Conservation (phyloP, 2,329 filamentous ascomycete species). For the Calonectria pauciramosa region DNA sequence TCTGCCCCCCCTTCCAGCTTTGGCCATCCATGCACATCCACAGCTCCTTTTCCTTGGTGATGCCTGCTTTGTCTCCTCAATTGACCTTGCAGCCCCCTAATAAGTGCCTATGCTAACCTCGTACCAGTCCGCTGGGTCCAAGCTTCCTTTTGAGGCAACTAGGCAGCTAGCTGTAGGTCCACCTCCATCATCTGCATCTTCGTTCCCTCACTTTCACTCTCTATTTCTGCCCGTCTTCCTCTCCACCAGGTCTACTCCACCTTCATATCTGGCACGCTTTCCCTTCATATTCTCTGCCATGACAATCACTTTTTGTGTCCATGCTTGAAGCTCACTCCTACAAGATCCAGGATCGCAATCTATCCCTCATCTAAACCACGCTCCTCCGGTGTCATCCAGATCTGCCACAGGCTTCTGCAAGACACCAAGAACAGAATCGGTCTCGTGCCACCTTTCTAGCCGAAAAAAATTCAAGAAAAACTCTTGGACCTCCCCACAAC, state of each 20-base stretch:
- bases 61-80: slow-evolving; percentile 33
- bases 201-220: slow-evolving; percentile 19
- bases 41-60: slow-evolving; percentile 34
- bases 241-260: slow-evolving; percentile 1
- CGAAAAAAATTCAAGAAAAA: not conserved
- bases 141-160: slow-evolving; percentile 22
- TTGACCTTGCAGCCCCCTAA: slow-evolving; percentile 25
- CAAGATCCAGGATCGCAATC: slow-evolving; percentile 66
- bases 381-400: not conserved
- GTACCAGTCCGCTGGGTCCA: slow-evolving; percentile 29
- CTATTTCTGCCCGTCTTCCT: slow-evolving; percentile 2
- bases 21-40: slow-evolving; percentile 31
- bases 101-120: slow-evolving; percentile 35
- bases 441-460: not conserved
- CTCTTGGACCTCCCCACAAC: slow-evolving; percentile 1
- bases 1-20: slow-evolving; percentile 32
- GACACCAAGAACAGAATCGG: slow-evolving; percentile 55
- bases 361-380: not conserved
- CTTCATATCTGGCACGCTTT: not conserved
- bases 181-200: slow-evolving; percentile 17
- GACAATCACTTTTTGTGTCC: slow-evolving; percentile 51
- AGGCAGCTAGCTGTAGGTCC: slow-evolving; percentile 40
- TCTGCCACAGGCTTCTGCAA: not conserved
- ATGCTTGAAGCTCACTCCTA: slow-evolving; percentile 69
- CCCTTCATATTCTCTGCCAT: not conserved